Base-by-base conservation (phyloP, 208 protist species). In the Wallacemonas sp. region DNA sequence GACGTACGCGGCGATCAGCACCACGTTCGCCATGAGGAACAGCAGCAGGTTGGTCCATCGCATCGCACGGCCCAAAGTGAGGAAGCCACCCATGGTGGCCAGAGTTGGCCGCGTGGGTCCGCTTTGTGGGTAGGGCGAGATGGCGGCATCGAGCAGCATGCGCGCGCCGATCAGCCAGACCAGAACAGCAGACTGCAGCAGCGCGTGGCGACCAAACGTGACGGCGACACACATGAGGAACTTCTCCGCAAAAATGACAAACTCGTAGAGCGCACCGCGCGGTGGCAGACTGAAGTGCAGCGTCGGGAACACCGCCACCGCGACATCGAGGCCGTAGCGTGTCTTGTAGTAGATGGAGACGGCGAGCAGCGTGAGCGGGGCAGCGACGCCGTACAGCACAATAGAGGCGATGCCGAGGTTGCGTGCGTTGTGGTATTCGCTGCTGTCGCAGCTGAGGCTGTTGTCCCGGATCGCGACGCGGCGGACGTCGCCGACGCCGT, bases 301-400 rank as follows among this genome's bases (percentile, higher is more conserved):
- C n/a, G 55, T 27, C 27, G 71, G 71, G n/a, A 76, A 60, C 32
- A 39, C 58, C 33, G 63, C 64, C 26, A 70, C 61, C 34, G 58
- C 27, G 49, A 70, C 71, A 41, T 76, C 71, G 21, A 61, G 24
- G 0, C 71, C 71, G 48, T 70, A 70, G 47, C 58, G 57, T 1
- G 2, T 1, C 1, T 46, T 56, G n/a, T 49, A 49, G 30, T 60
- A 34, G 16, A 66, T 1, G 8, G 54, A 48, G 0, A 58, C 19
- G 6, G n/a, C 44, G 1, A 48, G 3, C 1, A 74, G 32, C 0
- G 23, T 36, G 4, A 68, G 12, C 17, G 70, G 70, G 19, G 55
- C 54, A 14, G 52, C 33, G 1, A 62, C 55, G 46, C 70, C 70
- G 56, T 74, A 74, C 33, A 74, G 43, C 1, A 74, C 41, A 23